Evolutionary conservation across 169 alveolate genomes (phyloP).

Genomic region (Plasmodium vinckei): DNA sequence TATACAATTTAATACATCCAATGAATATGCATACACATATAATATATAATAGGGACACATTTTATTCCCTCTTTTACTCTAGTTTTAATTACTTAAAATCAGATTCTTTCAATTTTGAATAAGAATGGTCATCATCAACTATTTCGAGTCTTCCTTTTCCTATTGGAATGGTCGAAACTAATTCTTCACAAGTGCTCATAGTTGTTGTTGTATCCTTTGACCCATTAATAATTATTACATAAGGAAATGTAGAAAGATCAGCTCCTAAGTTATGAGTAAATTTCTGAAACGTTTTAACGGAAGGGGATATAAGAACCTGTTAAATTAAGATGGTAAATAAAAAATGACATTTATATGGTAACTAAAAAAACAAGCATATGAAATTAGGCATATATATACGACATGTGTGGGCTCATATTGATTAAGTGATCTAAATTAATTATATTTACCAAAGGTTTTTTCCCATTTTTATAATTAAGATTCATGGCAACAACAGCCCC

Average conservation of each 20-base stretch:
- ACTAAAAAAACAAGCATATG: neutral
- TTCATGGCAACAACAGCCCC: slow-evolving; percentile 77
- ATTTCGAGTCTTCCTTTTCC: slow-evolving; percentile 73
- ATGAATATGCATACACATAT: too few relatives aligned
- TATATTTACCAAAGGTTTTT: slow-evolving; percentile 52
- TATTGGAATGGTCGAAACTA: slow-evolving; percentile 50
- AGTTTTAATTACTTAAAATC: slow-evolving; percentile 52
- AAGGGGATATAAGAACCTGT: slow-evolving; percentile 73
- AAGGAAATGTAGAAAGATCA: slow-evolving; percentile 64
- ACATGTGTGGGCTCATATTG: neutral
- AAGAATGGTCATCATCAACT: slow-evolving; percentile 66
- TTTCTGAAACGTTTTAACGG: slow-evolving; percentile 71
- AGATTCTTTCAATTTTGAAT: slow-evolving; percentile 62
- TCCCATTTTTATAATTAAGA: slow-evolving; percentile 69
- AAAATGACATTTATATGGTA: neutral
- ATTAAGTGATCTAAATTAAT: neutral
- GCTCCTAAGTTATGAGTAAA: slow-evolving; percentile 60
- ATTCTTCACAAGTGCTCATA: slow-evolving; percentile 24
- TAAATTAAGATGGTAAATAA: neutral
- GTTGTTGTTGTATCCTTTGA: slow-evolving; percentile 63
- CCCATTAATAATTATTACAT: slow-evolving; percentile 74
- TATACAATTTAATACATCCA: too few relatives aligned
- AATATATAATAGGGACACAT: too few relatives aligned
- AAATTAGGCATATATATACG: neutral
- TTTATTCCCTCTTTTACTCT: neutral